Base-by-base conservation (phyloP, 148 eudicot species). In the Amaranthus hypochondriacus region DNA sequence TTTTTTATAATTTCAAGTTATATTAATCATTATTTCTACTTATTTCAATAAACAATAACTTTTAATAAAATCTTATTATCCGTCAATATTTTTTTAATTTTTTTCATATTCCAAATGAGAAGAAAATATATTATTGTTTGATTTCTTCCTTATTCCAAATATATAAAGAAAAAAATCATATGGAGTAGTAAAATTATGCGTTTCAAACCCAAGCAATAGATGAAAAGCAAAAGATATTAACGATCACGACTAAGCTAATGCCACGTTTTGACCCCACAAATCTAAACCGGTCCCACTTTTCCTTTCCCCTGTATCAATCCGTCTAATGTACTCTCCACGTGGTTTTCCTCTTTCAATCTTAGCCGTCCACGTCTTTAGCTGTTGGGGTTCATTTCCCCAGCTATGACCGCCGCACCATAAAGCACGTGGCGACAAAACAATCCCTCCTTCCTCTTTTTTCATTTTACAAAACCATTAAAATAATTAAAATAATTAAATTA, bases 391-490 rank as follows among this genome's bases (percentile, higher is more conserved):
- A 72, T 53, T 75, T 75, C 75, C 76, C 76, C 57, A 70, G 71
- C 82, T 43, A 64, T 75, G 78, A 79, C 78, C 82, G 67, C 82
- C 78, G 82, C 73, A 56, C 65, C 78, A 13, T 18, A 18, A 63
- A 69, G 68, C 73, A 76, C 78, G 73, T 76, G 73, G n/a, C 54
- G 14, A 39, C 71, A n/a, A 48, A 56, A 43, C 18, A 28, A 28
- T 47, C 21, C 15, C 48, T 5, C 15, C n/a, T 11, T 62, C 46
- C 48, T 62, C 18, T 55, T 61, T 69, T 56, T 43, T 56, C 6
- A 3, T 67, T 14, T n/a, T 14, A 12, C 44, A 11, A 55, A 11
- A 18, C 9, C 42, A 46, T 58, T 48, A 3, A 48, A 39, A 12
- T 56, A 10, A 4, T 14, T 9, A 68, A 68, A 51, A 6, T 47